Evolutionary conservation across 176 grass and related monocot species (phyloP), one percentile per base, ranked within the genome.

Genomic region (Paspalum vaginatum): DNA sequence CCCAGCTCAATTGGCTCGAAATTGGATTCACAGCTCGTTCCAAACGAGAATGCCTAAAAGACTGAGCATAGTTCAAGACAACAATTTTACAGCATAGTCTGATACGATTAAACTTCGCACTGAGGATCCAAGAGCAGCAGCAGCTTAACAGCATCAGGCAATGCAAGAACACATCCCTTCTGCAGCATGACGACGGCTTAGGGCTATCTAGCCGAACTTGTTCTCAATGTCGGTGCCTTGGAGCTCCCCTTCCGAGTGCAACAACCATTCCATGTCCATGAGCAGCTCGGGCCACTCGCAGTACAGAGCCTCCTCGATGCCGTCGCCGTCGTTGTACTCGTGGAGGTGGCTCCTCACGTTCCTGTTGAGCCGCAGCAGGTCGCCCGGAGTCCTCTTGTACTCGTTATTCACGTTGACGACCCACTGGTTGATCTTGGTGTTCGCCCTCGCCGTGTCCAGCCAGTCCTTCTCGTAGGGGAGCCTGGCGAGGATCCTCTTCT

Each of bases 351-450:
- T 59, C 56, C 56, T 25, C 0, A 59, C 56, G 22, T 59, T 59
- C 56, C 56, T 9, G 63, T 65, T 65, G 63, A 62, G 59, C 25
- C 59, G 59, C 59, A 62, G 59, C 59, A 27, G 25, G 25, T 62
- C 25, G n/a, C 12, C 14, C 59, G 2, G 59, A 11, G 59, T 62
- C 13, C 25, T 2, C 12, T 6, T 62, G 59, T 62, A 62, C 24
- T 14, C 56, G 21, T 54, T 5, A 11, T 61, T 24, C 8, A 32
- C 24, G 6, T 61, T 61, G 11, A 32, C 25, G 8, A 59, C 56
- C 56, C 56, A 59, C 56, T 59, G 21, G 21, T 25, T 59, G 41
- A 66, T 44, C 64, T 11, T 8, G 17, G 18, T 1, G 41, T 67
- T 67, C 17, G 64, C 64, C 17, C 9, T 44, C 4, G 64, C 64